A percentile compares a stretch with the other conserved stretches of the same genome.
Conservation (phyloP, 306 rosid genomes). For the Abrus pulchellus region DNA sequence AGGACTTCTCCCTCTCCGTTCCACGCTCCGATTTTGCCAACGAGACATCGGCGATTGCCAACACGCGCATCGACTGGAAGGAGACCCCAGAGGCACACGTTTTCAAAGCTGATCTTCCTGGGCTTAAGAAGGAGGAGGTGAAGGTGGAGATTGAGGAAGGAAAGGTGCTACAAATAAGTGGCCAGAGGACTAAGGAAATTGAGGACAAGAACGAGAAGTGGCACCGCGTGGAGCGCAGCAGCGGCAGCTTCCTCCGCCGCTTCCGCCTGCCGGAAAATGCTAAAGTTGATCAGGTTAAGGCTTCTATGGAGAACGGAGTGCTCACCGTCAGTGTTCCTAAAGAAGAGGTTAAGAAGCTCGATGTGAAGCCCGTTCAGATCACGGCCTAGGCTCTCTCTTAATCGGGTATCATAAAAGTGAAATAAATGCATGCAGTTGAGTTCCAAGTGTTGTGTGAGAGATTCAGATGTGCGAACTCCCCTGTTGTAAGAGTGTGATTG, state of each 20-base stretch:
- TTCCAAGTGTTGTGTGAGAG: too few relatives aligned
- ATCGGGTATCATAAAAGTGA: too few relatives aligned
- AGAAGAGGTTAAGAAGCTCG: conserved; percentile 47
- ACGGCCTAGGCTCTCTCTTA: conserved; percentile 4
- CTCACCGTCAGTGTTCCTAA: conserved; percentile 55
- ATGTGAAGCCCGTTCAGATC: conserved; percentile 50
- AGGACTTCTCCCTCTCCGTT: not conserved
- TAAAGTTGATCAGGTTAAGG: conserved; percentile 47
- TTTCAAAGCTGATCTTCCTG: conserved; percentile 54
- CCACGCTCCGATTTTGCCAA: not conserved
- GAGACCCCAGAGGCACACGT: conserved; percentile 57
- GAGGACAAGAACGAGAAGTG: conserved; percentile 54
- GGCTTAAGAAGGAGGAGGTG: conserved; percentile 57
- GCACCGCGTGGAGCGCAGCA: conserved; percentile 57
- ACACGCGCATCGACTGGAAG: conserved; percentile 56
- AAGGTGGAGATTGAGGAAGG: conserved; percentile 56
- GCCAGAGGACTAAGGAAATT: conserved; percentile 53
- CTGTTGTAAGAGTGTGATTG: too few relatives aligned
- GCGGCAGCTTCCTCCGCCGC: conserved; percentile 51
- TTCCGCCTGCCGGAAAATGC: conserved; percentile 60
- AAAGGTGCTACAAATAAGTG: conserved; percentile 50
- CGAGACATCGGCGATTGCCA: conserved; percentile 41
- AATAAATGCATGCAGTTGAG: too few relatives aligned
- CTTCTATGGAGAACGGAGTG: conserved; percentile 53
- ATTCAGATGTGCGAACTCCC: too few relatives aligned